Evolutionary conservation across 352 stramenopile genomes (phyloP).

Genomic region (Achlya hypogyna): DNA sequence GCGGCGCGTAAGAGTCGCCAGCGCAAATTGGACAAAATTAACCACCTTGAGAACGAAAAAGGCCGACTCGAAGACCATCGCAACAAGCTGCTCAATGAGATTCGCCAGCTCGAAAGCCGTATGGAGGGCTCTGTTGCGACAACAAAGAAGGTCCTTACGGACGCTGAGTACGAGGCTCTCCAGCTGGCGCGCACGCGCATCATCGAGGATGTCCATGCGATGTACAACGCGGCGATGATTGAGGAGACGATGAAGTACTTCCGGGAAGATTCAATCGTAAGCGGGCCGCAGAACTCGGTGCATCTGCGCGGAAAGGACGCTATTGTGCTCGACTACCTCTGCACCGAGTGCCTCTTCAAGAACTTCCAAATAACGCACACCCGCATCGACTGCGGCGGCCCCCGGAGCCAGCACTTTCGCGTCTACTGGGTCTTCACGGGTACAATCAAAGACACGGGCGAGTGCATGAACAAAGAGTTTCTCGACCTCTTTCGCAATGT

Average conservation of each 20-base stretch:
- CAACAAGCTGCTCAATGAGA: constrained; percentile 80
- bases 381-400: constrained; percentile 74
- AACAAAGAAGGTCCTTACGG: constrained; percentile 56
- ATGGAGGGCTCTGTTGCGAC: constrained; percentile 14
- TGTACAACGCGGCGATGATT: constrained; percentile 75
- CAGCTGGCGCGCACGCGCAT: constrained; percentile 68
- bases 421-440: constrained; percentile 78
- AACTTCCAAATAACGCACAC: constrained; percentile 66
- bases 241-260: constrained; percentile 68
- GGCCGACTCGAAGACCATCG: constrained; percentile 79
- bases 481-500: constrained; percentile 78
- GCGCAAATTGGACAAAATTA: constrained; percentile 80
- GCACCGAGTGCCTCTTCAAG: constrained; percentile 72
- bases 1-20: constrained; percentile 73
- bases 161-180: constrained; percentile 69
- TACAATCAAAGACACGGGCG: constrained; percentile 58
- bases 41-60: constrained; percentile 81
- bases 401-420: constrained; percentile 77
- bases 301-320: constrained; percentile 74
- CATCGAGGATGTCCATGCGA: constrained; percentile 70
- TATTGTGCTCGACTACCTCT: constrained; percentile 79
- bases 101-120: constrained; percentile 58
- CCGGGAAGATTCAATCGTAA: constrained; percentile 83
- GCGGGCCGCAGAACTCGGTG: constrained; percentile 75
- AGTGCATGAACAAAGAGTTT: constrained; percentile 85